phyloP scores from a whole-genome alignment of 2,329 filamentous ascomycete species.

The Ophiocordyceps robertsii region DNA sequence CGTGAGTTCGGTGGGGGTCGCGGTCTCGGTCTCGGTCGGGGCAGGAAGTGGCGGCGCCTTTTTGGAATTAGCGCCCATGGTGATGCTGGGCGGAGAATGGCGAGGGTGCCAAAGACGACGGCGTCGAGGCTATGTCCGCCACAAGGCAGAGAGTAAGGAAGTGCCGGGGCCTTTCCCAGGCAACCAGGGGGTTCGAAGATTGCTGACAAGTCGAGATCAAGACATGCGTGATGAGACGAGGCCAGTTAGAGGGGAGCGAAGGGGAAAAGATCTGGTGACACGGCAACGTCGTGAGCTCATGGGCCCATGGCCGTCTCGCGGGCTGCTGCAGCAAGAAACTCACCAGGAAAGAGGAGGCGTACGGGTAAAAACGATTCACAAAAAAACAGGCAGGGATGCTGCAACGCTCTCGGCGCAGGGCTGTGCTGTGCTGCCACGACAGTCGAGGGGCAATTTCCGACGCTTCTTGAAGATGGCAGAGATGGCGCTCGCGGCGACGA shows the following conservation, averaged over 20 bases:
- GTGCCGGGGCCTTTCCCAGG: neutral
- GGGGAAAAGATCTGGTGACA: conserved; percentile 1
- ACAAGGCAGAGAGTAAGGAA: neutral
- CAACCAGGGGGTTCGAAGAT: conserved; percentile 1
- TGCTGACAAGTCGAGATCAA: conserved; percentile 12
- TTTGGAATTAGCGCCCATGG: conserved; percentile 42
- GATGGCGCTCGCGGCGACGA: neutral
- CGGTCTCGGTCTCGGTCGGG: conserved; percentile 61
- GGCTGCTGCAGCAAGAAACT: too few species aligned
- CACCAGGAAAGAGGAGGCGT: too few species aligned
- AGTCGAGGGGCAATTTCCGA: neutral
- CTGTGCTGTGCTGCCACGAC: neutral
- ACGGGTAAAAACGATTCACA: too few species aligned
- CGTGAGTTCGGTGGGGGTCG: conserved; percentile 45
- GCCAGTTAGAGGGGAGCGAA: conserved; percentile 3
- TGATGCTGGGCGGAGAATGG: conserved; percentile 13
- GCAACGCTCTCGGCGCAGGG: too few species aligned
- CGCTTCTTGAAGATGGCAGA: too few species aligned
- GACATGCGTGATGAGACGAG: conserved; percentile 13
- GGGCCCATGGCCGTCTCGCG: neutral
- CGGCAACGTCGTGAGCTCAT: conserved; percentile 1
- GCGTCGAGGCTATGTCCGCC: neutral
- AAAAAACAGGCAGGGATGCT: too few species aligned
- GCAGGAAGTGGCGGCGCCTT: conserved; percentile 58
- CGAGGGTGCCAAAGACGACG: neutral